Base-by-base conservation (phyloP, 495 filamentous ascomycete species). In the Hypoxylon rickii region DNA sequence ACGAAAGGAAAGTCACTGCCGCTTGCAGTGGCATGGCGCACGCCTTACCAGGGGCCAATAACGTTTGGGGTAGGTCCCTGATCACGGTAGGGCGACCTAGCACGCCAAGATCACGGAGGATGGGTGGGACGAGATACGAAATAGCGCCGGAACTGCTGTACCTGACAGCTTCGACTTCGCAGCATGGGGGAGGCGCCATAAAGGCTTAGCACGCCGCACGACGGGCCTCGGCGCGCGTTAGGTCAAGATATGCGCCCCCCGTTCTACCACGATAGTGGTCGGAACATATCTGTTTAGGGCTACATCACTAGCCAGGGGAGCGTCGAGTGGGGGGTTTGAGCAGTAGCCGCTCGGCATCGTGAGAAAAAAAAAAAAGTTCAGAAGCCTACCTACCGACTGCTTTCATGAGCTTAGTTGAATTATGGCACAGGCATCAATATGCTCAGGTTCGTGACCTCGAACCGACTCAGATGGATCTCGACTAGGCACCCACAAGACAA, bases 1-100 rank as follows among this genome's bases (percentile, higher is more conserved):
- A 44, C 46, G 50, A 59, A 55, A 53, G 61, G 61, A 64, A 64
- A 64, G 61, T 59, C 45, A 47, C 59, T 59, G 29, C 42, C 55
- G 45, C 44, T 32, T 51, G 50, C 54, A 43, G 55, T 33, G 34
- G 34, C 32, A 46, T 55, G 24, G 44, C 32, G 44, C 45, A 55
- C 54, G 51, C 39, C 50, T 54, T 54, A 26, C 55, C 60, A 59
- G 33, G 55, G 54, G 36, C 49, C n/a, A 31, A 50, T 59, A 55
- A 34, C 50, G 45, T 55, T 51, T 55, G 41, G 55, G 33, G 45
- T 22, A 59, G 41, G 55, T 55, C 41, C 41, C 45, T 55, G 44
- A 44, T 31, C 31, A 47, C 51, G 32, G 55, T 47, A 64, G 55
- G 38, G 40, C 54, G 40, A 48, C 41, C 17, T 55, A 32, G 42